Conservation (phyloP, 495 filamentous ascomycete species). For the Aspergillus sclerotiicarbonarius region DNA sequence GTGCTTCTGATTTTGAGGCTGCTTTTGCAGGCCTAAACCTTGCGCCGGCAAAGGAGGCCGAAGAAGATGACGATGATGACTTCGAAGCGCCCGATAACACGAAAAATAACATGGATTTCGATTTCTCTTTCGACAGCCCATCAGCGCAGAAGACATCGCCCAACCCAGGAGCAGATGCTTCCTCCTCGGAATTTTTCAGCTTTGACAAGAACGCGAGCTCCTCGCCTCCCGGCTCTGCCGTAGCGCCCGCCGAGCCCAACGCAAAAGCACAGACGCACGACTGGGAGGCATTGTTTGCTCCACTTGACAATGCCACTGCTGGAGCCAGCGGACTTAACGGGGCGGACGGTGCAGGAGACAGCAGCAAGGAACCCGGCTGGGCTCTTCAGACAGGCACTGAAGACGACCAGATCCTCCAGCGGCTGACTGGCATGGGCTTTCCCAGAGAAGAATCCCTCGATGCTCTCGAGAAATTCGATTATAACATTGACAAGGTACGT, state of each 20-base stretch:
- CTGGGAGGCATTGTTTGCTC: constrained; percentile 94
- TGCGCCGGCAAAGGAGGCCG: constrained; percentile 66
- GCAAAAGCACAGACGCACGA: constrained; percentile 57
- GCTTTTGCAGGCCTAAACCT: constrained; percentile 79
- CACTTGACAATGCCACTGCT: constrained; percentile 59
- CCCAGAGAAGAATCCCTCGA: constrained; percentile 70
- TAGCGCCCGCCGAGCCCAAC: constrained; percentile 28
- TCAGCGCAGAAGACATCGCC: constrained; percentile 26
- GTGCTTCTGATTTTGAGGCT: constrained; percentile 72
- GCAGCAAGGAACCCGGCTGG: constrained; percentile 55
- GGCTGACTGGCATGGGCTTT: constrained; percentile 90
- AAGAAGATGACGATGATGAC: constrained; percentile 73
- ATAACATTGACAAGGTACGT: constrained; percentile 90
- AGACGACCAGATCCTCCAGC: constrained; percentile 89
- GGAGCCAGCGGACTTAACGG: constrained; percentile 28
- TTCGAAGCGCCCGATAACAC: constrained; percentile 29
- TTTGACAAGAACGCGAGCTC: constrained; percentile 54
- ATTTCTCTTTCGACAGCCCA: constrained; percentile 59
- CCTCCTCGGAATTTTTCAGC: constrained; percentile 40
- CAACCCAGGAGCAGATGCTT: constrained; percentile 18
- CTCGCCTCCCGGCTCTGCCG: constrained; percentile 41
- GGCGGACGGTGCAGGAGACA: constrained; percentile 9
- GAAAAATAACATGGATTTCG: constrained; percentile 64
- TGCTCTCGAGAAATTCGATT: constrained; percentile 91
- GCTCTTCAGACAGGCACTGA: constrained; percentile 72